phyloP scores from a whole-genome alignment of 345 rosid species.

The Salix brachista region DNA sequence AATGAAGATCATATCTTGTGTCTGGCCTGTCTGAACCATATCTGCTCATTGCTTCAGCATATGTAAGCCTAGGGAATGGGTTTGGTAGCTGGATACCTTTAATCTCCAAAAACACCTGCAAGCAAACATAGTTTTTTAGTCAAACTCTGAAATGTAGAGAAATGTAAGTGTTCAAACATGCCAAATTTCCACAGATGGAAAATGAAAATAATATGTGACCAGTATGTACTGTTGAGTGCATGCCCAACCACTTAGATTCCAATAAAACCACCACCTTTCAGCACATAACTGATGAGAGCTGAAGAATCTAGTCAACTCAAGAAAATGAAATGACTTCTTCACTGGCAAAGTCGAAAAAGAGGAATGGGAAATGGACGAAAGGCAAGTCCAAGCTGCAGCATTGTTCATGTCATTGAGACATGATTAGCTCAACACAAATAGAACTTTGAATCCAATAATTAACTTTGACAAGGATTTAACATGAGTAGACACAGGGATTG shows the following conservation, averaged over 20 bases:
- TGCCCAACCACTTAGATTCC: not conserved
- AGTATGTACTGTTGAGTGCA: not conserved
- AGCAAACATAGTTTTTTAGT: conserved; percentile 1
- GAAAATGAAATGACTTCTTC: not conserved
- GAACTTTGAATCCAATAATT: not conserved
- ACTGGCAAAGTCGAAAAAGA: not conserved
- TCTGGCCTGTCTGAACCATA: conserved; percentile 97
- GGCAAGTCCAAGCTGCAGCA: not conserved
- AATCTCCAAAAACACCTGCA: conserved; percentile 81
- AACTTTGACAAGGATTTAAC: not conserved
- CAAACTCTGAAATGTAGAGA: not conserved
- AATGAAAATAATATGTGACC: not conserved
- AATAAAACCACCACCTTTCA: not conserved
- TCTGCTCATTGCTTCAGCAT: conserved; percentile 78
- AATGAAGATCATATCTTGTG: conserved; percentile 80
- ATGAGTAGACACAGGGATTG: not conserved
- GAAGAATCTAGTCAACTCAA: not conserved
- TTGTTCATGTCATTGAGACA: not conserved
- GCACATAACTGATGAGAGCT: not conserved
- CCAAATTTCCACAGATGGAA: conserved; percentile 10
- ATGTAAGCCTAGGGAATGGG: conserved; percentile 87
- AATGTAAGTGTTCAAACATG: not conserved
- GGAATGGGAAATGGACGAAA: not conserved
- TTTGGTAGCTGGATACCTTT: conserved; percentile 73
- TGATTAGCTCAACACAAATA: not conserved